Evolutionary conservation across 2,329 filamentous ascomycete genomes (phyloP).

Genomic region (Fusarium annulatum): DNA sequence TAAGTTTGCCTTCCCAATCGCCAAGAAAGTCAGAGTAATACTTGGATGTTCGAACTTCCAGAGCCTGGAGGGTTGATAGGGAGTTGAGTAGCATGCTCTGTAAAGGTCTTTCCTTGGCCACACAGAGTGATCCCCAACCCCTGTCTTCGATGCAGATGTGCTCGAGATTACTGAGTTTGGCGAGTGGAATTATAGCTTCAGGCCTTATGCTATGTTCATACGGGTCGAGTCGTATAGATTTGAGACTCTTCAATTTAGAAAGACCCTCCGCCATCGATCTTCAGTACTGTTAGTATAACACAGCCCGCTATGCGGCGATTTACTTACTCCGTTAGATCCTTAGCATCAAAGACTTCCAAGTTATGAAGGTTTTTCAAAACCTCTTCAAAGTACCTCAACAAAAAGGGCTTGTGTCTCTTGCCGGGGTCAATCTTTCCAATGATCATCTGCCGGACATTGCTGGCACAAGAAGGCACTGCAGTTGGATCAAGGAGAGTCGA

Average conservation of each 20-base stretch:
- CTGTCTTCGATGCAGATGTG: not conserved
- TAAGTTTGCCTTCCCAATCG: not conserved
- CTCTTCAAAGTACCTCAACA: not conserved
- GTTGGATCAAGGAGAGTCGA: not conserved
- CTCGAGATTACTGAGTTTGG: not conserved
- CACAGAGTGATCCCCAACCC: not conserved
- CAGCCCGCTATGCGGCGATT: fast-evolving
- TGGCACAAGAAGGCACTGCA: not conserved
- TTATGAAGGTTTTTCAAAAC: slow-evolving; percentile 2
- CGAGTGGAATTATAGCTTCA: not conserved
- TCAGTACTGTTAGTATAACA: fast-evolving
- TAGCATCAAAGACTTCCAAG: not conserved
- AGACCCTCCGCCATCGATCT: slow-evolving; percentile 5
- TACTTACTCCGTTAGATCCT: not conserved
- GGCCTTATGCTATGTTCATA: fast-evolving
- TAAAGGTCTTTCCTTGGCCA: not conserved
- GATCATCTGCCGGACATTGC: slow-evolving; percentile 9
- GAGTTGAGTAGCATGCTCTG: slow-evolving; percentile 11
- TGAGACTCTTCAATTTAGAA: not conserved
- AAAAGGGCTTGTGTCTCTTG: not conserved
- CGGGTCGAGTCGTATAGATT: not conserved
- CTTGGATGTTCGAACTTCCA: not conserved
- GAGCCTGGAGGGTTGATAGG: not conserved
- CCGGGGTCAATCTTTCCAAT: not conserved
- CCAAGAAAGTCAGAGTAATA: not conserved